Evolutionary conservation across 768 basidiomycete species (phyloP), one percentile per base, ranked within the genome.

Genomic region (Phylloporus scabripes): DNA sequence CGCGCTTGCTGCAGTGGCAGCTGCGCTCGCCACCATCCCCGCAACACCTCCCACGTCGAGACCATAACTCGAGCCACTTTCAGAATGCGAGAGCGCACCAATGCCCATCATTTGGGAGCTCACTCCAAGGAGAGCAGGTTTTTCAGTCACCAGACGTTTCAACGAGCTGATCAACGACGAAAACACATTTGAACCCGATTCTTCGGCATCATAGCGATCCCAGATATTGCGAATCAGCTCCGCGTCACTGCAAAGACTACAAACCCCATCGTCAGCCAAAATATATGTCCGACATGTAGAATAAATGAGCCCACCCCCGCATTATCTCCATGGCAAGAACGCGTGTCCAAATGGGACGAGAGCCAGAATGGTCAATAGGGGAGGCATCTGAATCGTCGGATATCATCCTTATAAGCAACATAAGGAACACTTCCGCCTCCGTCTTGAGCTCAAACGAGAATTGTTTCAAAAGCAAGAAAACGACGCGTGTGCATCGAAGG

Each of bases 311-410:
- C 32, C 58, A 87, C 84, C 92, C 94, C 64, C 93, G 74, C 72
- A 95, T 82, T 39, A 93, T 86, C 63, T 98, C 94, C 82, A 95
- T 83, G 1, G 91, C 84, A 8, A 98, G 74, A 0, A 95, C 91
- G 14, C 92, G 75, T 74, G 92, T 87, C 93, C 94, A 98, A 26
- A 74, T 65, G 1, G 92, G 88, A 24, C 82, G 76, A 46, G 60
- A 46, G 7, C 58, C 51, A 24, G 45, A 46, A 70, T 58, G 59
- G 50, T 73, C 61, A 20, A 49, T 23, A 40, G 45, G 31, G 54
- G 31, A 58, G 11, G 64, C 62, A 5, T 70, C 67, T 26, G 67
- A 57, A 20, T 85, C 83, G 11, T 84, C 79, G 28, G 76, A 72
- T 40, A 84, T 73, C 48, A 83, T 79, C 50, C 74, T 75, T 53